Evolutionary conservation across 2,329 filamentous ascomycete species (phyloP).

Genomic region (Penicillium sp.): DNA sequence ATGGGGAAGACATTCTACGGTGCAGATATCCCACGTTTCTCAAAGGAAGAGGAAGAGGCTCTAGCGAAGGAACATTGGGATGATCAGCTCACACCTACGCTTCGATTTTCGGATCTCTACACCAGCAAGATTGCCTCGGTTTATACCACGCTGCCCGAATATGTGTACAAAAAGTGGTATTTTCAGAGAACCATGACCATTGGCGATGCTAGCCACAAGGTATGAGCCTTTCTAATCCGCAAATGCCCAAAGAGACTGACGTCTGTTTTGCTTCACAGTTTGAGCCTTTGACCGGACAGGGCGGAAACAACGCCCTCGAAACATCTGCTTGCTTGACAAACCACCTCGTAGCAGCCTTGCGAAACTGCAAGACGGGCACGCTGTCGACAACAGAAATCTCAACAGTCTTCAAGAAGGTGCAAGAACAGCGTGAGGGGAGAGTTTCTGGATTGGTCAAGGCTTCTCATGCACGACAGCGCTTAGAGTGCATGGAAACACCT

Average conservation of each 20-base stretch:
- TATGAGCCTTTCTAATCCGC: background rate
- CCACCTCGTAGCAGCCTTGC: slow-evolving; percentile 10
- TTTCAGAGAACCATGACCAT: slow-evolving; percentile 17
- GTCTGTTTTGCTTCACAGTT: background rate
- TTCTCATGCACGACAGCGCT: slow-evolving; percentile 15
- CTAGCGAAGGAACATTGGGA: slow-evolving; percentile 16
- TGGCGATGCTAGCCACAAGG: slow-evolving; percentile 21
- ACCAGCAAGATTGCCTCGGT: slow-evolving; percentile 13
- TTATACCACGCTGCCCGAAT: slow-evolving; percentile 19
- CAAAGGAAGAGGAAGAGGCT: slow-evolving; percentile 20
- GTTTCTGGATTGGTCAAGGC: slow-evolving; percentile 10
- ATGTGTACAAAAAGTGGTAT: slow-evolving; percentile 22
- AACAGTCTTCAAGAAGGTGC: slow-evolving; percentile 10
- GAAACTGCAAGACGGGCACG: background rate
- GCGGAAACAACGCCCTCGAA: slow-evolving; percentile 23
- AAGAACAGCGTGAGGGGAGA: slow-evolving; percentile 13
- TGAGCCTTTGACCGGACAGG: slow-evolving; percentile 21
- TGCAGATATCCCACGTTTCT: slow-evolving; percentile 24
- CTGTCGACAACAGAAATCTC: slow-evolving; percentile 6
- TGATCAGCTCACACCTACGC: slow-evolving; percentile 17
- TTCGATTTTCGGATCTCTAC: slow-evolving; percentile 27
- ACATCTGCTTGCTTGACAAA: slow-evolving; percentile 21
- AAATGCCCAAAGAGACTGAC: background rate
- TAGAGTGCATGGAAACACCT: slow-evolving; percentile 19
- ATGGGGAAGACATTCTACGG: slow-evolving; percentile 19